Base-by-base conservation (phyloP, 805 yeast species). In the Candida silvicultrix region DNA sequence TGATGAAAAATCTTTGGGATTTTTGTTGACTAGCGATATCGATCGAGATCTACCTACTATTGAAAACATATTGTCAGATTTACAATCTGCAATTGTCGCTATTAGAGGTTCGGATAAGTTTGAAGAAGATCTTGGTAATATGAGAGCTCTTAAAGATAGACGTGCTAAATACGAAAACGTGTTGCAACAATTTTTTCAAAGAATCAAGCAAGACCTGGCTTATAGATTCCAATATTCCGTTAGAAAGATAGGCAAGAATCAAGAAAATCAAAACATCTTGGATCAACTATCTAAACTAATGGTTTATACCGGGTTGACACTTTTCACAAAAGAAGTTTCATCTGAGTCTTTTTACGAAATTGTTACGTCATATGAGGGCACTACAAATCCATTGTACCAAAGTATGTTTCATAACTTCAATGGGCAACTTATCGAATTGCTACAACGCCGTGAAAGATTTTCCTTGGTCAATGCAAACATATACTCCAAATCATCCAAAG, bases 141-240 rank as follows among this genome's bases (percentile, higher is more conserved):
- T 89, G 88, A 71, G 73, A 47, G 95, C 95, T 0, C 69, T 88
- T 48, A 73, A 72, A 49, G 89, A 86, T 55, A 81, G 84, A 56
- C 74, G 80, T 47, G 66, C 70, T 15, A 73, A 69, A 5, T 86
- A 84, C 58, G 87, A 82, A 54, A 59, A 65, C 19, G 80, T 80
- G 1, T 71, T 84, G 1, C 54, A 59, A 2, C 63, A 67, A 5
- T 85, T 89, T 56, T 60, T 78, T 31, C 61, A 57, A 18, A 70
- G 75, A 49, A 71, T 79, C 46, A 69, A 59, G 14, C 50, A 43
- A 2, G 80, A 73, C 42, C 65, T 82, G 49, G 67, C 65, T 14
- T 47, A 55, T 3, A 68, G 73, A 29, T 71, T 85, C 44, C 66
- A 63, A 25, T 62, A 58, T 20, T 67, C 70, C 11, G 51, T 60